Base-by-base conservation (phyloP, 2,329 filamentous ascomycete species). In the Trichoderma sp. region DNA sequence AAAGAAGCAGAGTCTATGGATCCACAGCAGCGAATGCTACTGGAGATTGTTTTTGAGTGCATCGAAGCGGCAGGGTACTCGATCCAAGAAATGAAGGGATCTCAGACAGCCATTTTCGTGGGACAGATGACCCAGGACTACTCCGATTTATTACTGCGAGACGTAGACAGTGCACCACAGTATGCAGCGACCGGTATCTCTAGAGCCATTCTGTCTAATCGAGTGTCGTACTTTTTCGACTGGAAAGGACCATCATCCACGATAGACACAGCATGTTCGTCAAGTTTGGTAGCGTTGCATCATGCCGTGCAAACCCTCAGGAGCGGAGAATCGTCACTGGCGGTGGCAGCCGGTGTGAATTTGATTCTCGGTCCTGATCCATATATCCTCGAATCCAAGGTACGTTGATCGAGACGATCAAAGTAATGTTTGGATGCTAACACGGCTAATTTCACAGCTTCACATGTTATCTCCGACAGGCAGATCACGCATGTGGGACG, bases 391-490 rank as follows among this genome's bases (percentile, higher is more conserved):
- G 36, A 43, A 43, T 43, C 36, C 15, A 43, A 43, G 36, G 36
- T 43, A 43, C 36, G 36, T 18, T 18, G 1, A 43, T 18, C 15
- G 7, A 6, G 15, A 18, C 36, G 3, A 43, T 43, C 8, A 43
- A 43, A 43, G 6, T 7, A 8, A 6, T 43, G 3, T 18, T 43
- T 6, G 6, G 15, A 18, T 18, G 6, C 15, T 43, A 18, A 43
- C 6, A 43, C 15, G 36, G 36, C 2, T 15, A 5, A 24, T 7
- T 61, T 36, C 21, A 61, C 32, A 43, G 36, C 36, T 43, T 43
- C 36, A 43, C 36, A 80, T 84, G 78, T 74, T 85, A 1, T 81
- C 80, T 3, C 76, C 80, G 0, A 79, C 74, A 1, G 79, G 81
- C 7, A 74, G 77, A 8, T 81, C 76, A 60, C 77, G 76, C 7